Evolutionary conservation across 176 grass and related monocot genomes (phyloP).

Genomic region (Oryza meridionalis): DNA sequence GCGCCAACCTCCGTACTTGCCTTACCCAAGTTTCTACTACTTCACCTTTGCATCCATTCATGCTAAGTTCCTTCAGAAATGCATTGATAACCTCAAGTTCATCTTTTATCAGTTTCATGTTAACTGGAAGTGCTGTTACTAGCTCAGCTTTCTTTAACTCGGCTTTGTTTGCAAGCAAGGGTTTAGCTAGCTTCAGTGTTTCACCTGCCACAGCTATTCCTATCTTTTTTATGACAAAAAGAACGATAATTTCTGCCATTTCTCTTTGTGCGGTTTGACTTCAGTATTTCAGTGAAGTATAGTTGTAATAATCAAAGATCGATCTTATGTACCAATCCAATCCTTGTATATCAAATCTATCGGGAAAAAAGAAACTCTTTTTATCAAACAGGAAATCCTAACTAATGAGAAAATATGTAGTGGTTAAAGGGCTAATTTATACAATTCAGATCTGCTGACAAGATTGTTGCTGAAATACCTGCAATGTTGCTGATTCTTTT

Average conservation of each 20-base stretch:
- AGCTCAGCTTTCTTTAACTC: conserved; percentile 10
- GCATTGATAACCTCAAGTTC: conserved; percentile 46
- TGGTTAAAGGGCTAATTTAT: background rate
- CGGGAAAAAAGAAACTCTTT: background rate
- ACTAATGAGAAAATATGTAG: background rate
- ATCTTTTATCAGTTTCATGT: conserved; percentile 35
- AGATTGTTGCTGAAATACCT: background rate
- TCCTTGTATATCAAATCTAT: conserved; percentile 13
- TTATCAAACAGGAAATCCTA: background rate
- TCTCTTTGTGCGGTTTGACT: background rate
- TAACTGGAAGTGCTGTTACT: background rate
- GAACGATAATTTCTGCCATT: conserved; percentile 41
- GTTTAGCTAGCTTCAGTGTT: conserved; percentile 20
- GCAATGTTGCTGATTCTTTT: background rate
- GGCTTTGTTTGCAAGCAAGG: conserved; percentile 22
- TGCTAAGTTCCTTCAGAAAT: conserved; percentile 26
- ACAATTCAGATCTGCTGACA: background rate
- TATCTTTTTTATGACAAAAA: conserved; percentile 38
- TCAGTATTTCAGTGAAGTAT: background rate
- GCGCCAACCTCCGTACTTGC: conserved; percentile 34
- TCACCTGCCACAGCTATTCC: conserved; percentile 32
- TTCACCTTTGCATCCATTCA: background rate
- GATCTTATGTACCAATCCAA: background rate
- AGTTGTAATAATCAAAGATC: background rate
- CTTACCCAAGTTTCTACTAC: conserved; percentile 39